These are phyloP conservation scores for Candida sithepensis DNA, from an alignment of 805 yeast species.

Conservation along the genomic window DNA sequence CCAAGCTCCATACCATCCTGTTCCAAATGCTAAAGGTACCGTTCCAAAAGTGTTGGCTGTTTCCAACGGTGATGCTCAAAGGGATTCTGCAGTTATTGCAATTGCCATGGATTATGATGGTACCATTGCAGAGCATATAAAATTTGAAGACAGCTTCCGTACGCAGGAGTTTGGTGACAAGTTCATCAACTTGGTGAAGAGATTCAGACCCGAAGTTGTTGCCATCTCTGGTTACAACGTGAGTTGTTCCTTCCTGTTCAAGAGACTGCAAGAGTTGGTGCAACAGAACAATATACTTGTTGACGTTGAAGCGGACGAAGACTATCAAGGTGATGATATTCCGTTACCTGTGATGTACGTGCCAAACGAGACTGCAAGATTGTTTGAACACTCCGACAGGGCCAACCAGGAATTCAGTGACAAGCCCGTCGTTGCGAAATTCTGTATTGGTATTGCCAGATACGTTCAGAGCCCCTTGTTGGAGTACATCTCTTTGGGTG, in stretches of 20 bases:
- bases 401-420: constrained; percentile 81
- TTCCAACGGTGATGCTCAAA: constrained; percentile 83
- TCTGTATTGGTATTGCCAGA: constrained; percentile 86
- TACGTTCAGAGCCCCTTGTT: constrained; percentile 89
- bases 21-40: constrained; percentile 73
- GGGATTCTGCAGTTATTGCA: constrained; percentile 83
- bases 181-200: constrained; percentile 56
- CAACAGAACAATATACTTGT: constrained; percentile 51
- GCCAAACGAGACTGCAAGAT: constrained; percentile 88
- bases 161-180: constrained; percentile 61
- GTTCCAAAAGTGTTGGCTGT: constrained; percentile 80
- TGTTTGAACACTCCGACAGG: constrained; percentile 75
- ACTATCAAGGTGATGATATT: constrained; percentile 29
- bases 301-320: constrained; percentile 41
- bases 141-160: constrained; percentile 73
- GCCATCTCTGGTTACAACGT: constrained; percentile 88
- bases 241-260: constrained; percentile 57
- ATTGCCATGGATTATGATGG: constrained; percentile 78
- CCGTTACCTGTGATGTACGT: constrained; percentile 73
- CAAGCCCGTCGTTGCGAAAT: constrained; percentile 73
- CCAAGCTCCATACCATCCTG: constrained; percentile 91
- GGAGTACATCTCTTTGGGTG: constrained; percentile 80
- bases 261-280: constrained; percentile 53
- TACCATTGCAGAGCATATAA: constrained; percentile 68
- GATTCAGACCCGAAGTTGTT: constrained; percentile 81